Evolutionary conservation across 2,329 filamentous ascomycete genomes (phyloP), one percentile per base, ranked within the genome.

Genomic region (Acrocalymma vagum): DNA sequence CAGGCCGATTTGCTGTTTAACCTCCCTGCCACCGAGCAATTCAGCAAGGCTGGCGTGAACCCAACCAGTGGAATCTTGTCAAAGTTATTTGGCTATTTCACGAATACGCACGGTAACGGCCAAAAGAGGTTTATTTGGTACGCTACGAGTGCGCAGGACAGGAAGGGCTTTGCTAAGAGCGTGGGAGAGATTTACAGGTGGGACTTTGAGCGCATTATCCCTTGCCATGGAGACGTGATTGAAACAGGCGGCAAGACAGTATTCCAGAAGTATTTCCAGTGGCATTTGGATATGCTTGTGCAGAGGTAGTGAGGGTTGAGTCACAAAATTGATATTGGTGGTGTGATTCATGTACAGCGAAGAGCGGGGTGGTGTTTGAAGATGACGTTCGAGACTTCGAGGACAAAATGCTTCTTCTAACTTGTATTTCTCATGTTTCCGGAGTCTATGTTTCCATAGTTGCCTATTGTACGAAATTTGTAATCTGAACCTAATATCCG

Each of bases 1-100:
- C 76, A 96, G 72, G 94, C 91, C 5, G 94, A 99, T 69, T 72
- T 97, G 27, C 66, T 97, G 53, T 97, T 97, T 79, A 97, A 96
- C 69, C 73, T 96, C 22, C 94, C 94, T 0, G 83, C 90, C 1
- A 83, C 75, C 0, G 94, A 99, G 74, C 94, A 97, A 73, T 96
- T 73, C 55, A 72, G 66, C 59, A 80, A 75, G 55, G 73, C 82
- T 0, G 78, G 75, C 7, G 77, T 81, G 3, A 72, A 76, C 21
- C 74, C 82, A 4, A 77, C 67, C 0, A 72, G 77, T n/a, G 85
- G 85, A 0, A 60, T 84, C n/a, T 54, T 82, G 18, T 85, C 82
- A 0, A 83, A 77, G 57, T 44, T 88, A 2, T 77, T 85, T 33
- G 68, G 60, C 4, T 71, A 74, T 0, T 48, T 92, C 27, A 80